Percentiles rank a stretch among this genome's conserved stretches.
These are phyloP conservation scores for Colletotrichum sidae DNA, from an alignment of 2,329 filamentous ascomycete species.

Conservation along the genomic window DNA sequence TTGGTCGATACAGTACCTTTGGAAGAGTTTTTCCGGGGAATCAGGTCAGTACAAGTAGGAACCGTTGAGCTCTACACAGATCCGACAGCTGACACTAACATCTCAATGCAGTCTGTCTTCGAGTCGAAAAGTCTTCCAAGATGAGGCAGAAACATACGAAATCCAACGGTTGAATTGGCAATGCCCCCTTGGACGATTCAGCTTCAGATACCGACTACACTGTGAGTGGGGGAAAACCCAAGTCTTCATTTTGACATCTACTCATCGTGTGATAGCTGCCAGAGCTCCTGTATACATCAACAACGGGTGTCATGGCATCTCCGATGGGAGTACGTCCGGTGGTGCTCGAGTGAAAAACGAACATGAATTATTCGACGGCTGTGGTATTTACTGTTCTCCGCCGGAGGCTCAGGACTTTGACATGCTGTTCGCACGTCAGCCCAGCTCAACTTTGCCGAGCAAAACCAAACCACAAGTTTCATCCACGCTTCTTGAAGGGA, in stretches of 20 bases:
- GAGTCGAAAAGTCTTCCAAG: neutral
- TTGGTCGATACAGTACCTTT: neutral
- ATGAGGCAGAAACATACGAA: constrained; percentile 1
- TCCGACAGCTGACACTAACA: neutral
- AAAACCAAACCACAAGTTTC: no score
- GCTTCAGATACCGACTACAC: constrained; percentile 1
- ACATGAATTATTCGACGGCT: no score
- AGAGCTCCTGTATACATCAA: no score
- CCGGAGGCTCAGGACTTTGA: no score
- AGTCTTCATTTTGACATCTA: neutral
- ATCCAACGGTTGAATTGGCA: constrained; percentile 14
- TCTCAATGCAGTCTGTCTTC: neutral
- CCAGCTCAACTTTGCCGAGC: no score
- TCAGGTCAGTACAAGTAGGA: constrained; percentile 1
- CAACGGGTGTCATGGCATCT: no score
- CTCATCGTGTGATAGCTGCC: neutral
- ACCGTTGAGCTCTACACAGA: neutral
- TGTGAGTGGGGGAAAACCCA: neutral
- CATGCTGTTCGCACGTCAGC: no score
- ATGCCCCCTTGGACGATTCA: constrained; percentile 17
- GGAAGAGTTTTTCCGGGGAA: constrained; percentile 7
- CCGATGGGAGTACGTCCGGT: no score
- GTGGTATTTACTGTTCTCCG: no score
- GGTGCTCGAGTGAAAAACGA: no score
- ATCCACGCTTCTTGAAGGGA: no score